Conservation (phyloP, 2,329 filamentous ascomycete genomes). For the Apiospora malaysiana region DNA sequence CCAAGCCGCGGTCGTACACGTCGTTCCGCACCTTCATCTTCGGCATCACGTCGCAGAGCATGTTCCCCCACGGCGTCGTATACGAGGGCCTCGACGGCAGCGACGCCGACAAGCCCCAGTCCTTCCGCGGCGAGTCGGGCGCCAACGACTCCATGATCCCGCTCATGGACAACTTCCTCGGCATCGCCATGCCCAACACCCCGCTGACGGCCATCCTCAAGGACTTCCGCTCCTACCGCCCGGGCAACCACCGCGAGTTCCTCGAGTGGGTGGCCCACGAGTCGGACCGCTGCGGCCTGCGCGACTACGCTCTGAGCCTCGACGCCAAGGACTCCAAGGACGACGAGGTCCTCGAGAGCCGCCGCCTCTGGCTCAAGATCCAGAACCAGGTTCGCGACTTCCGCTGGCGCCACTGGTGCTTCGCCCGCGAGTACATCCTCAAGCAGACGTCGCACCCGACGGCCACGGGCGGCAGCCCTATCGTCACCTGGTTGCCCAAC, state of each 20-base stretch:
- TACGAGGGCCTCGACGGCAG: conserved; percentile 79
- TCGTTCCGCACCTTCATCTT: conserved; percentile 97
- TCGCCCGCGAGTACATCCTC: conserved; percentile 83
- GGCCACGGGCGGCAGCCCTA: conserved; percentile 80
- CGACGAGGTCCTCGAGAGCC: conserved; percentile 52
- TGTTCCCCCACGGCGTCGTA: conserved; percentile 91
- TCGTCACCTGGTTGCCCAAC: conserved; percentile 85
- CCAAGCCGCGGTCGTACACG: conserved; percentile 82
- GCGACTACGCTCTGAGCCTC: conserved; percentile 60
- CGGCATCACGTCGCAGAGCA: conserved; percentile 88
- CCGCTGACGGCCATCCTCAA: conserved; percentile 86
- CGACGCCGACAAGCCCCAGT: conserved; percentile 65
- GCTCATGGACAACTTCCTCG: conserved; percentile 83
- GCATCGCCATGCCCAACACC: conserved; percentile 86
- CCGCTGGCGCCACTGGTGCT: conserved; percentile 85
- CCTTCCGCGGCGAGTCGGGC: conserved; percentile 89
- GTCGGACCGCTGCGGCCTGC: conserved; percentile 57
- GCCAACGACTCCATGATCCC: conserved; percentile 96
- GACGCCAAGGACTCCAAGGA: conserved; percentile 36
- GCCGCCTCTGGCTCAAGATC: conserved; percentile 66
- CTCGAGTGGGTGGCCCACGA: conserved; percentile 70
- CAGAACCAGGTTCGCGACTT: conserved; percentile 82
- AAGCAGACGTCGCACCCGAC: conserved; percentile 78
- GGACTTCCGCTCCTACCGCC: conserved; percentile 89
- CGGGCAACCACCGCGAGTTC: conserved; percentile 87